A percentile compares a stretch with the other conserved stretches of the same genome.
Conservation (phyloP, 495 filamentous ascomycete species). For the Penicillium macrosclerotiorum region DNA sequence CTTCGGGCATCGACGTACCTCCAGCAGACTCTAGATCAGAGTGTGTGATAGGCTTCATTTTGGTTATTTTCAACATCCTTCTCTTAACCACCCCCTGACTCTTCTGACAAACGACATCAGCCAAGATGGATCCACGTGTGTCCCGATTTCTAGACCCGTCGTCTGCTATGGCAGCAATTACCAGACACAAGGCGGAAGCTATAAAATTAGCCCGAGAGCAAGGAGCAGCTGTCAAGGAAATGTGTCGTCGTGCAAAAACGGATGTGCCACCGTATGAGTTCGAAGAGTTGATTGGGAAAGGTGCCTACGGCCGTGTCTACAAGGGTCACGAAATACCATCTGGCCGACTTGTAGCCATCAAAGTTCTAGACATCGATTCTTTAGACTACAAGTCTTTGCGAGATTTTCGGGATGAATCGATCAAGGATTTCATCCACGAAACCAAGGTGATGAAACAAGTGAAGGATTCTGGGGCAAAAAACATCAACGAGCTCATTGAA, state of each 20-base stretch:
- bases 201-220: slow-evolving; percentile 52
- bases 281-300: slow-evolving; percentile 89
- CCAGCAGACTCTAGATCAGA: not conserved
- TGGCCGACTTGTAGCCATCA: slow-evolving; percentile 76
- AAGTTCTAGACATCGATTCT: slow-evolving; percentile 93
- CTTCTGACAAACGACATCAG: not conserved
- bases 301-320: slow-evolving; percentile 93
- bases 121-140: slow-evolving; percentile 30
- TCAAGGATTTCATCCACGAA: slow-evolving; percentile 84
- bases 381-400: slow-evolving; percentile 66
- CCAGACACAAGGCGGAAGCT: slow-evolving; percentile 47
- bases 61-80: not conserved
- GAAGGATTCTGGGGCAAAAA: slow-evolving; percentile 78
- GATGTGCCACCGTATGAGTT: slow-evolving; percentile 68
- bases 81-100: not conserved
- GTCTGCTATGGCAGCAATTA: slow-evolving; percentile 47
- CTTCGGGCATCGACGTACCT: not conserved
- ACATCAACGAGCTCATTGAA: slow-evolving; percentile 88
- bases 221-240: slow-evolving; percentile 45
- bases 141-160: slow-evolving; percentile 44
- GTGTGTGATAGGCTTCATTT: not conserved
- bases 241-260: slow-evolving; percentile 46
- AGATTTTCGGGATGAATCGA: slow-evolving; percentile 74
- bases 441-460: slow-evolving; percentile 82
- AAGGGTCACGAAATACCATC: slow-evolving; percentile 65